A percentile compares a stretch with the other conserved stretches of the same genome.
These are phyloP conservation scores for Yamadazyma sp. DNA, from an alignment of 1,139 yeast species.

Conservation along the genomic window DNA sequence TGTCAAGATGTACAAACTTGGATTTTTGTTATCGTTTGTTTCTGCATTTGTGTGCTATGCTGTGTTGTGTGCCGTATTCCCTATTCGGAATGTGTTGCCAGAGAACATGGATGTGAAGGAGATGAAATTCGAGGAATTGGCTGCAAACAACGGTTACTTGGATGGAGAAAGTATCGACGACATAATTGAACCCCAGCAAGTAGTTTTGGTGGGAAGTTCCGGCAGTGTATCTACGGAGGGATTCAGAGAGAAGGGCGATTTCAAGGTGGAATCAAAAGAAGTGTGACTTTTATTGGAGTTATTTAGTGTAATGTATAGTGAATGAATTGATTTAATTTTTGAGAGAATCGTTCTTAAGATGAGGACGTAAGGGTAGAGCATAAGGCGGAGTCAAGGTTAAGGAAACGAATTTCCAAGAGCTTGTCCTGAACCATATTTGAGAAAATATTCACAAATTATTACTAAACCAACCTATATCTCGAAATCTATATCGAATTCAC, in stretches of 20 bases:
- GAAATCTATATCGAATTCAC: slow-evolving; percentile 5
- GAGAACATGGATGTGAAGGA: slow-evolving; percentile 8
- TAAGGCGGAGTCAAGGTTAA: too few species aligned
- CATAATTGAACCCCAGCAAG: slow-evolving; percentile 3
- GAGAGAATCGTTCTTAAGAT: too few species aligned
- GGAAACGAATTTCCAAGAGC: too few species aligned
- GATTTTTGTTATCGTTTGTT: slow-evolving; percentile 11
- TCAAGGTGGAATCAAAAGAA: background rate
- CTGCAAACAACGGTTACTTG: slow-evolving; percentile 9
- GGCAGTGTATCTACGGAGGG: background rate
- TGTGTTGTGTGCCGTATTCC: slow-evolving; percentile 8
- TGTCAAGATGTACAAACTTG: slow-evolving; percentile 10
- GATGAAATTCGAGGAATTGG: slow-evolving; percentile 9
- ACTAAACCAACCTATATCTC: background rate
- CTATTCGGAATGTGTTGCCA: slow-evolving; percentile 8
- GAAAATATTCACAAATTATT: too few species aligned
- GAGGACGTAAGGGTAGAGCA: too few species aligned
- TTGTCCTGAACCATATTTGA: too few species aligned
- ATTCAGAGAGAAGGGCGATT: slow-evolving; percentile 1
- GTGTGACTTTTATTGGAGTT: background rate
- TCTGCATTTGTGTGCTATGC: slow-evolving; percentile 10
- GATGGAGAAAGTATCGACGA: slow-evolving; percentile 10
- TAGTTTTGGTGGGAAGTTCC: background rate
- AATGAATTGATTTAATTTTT: background rate
- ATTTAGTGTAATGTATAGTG: background rate